Base-by-base conservation (phyloP, 768 basidiomycete species). In the Suillus variegatus region DNA sequence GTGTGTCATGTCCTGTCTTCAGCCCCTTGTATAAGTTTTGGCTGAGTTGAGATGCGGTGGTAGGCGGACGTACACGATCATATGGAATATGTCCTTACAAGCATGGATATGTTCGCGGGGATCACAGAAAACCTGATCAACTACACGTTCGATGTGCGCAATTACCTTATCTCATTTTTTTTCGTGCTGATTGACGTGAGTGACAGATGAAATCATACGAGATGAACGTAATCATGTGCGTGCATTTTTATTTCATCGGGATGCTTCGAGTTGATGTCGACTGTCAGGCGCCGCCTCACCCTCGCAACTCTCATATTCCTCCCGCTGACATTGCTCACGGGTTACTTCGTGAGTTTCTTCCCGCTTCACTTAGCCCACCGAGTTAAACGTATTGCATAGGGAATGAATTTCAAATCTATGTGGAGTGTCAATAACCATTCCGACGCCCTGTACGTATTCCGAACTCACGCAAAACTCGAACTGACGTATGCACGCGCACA, bases 61-160 rank as follows among this genome's bases (percentile, higher is more conserved):
- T 63, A 89, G 87, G 89, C 89, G 12, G 91, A 92, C 71, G 88
- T 91, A 2, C 82, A 85, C 65, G 92, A 93, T 71, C 91, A 93
- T 68, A 87, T 89, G 80, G 91, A 92, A 63, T 88, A 88, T 65
- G 86, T 89, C 43, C 72, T 93, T 32, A 80, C 82, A 1, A 89
- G 86, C 68, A 72, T 93, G 58, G 91, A 93, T 66, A 90, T 91
- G 85, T 92, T 91, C 68, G 81, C 87, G 1, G 84, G 82, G 36
- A 87, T 92, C 66, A 81, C 86, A 7, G 88, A 91, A 69, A 92
- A 91, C 70, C 72, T 91, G 69, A 91, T 92, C 69, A 82, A 84
- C 65, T 92, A 88, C 72, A 86, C 88, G 22, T 92, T 92, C 81
- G 92, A 92, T 74, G 88, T 90, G 58, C 32, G 86, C 77, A 25